Percentiles rank a stretch among this genome's conserved stretches.
These are phyloP conservation scores for Hanseniaspora guilliermondii DNA, from an alignment of 805 yeast species.

Conservation along the genomic window DNA sequence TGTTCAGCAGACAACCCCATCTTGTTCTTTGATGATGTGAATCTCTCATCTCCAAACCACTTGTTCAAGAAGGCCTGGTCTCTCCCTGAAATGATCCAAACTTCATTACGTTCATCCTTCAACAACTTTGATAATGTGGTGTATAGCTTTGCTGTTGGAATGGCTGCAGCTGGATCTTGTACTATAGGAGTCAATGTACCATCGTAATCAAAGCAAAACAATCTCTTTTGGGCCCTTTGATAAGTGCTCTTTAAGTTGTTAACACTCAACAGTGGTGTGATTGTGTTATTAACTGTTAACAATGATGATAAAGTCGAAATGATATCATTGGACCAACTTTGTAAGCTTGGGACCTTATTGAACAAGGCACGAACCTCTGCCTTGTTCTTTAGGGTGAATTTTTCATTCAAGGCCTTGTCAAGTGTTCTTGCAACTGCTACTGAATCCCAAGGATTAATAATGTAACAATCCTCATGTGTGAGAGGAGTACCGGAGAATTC, in stretches of 20 bases:
- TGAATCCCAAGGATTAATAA: constrained; percentile 94
- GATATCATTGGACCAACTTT: constrained; percentile 63
- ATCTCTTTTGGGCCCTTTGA: constrained; percentile 47
- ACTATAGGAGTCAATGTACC: constrained; percentile 97
- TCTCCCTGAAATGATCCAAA: constrained; percentile 94
- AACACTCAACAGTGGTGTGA: constrained; percentile 73
- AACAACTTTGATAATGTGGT: constrained; percentile 47
- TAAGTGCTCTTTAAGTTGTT: constrained; percentile 52
- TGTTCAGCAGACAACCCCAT: constrained; percentile 92
- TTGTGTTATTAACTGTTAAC: constrained; percentile 33
- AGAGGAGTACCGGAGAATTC: constrained; percentile 87
- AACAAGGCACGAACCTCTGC: constrained; percentile 34
- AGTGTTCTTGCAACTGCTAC: constrained; percentile 84
- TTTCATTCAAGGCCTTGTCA: constrained; percentile 43
- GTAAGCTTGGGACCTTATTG: constrained; percentile 59
- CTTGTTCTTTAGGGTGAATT: constrained; percentile 37
- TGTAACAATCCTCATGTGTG: constrained; percentile 56
- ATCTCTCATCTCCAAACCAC: constrained; percentile 53
- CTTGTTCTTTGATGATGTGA: constrained; percentile 30
- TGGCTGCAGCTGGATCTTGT: constrained; percentile 94
- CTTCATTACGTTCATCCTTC: constrained; percentile 66
- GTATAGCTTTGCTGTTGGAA: constrained; percentile 67
- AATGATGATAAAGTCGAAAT: constrained; percentile 35
- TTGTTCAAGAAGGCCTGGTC: constrained; percentile 80
- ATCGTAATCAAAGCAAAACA: constrained; percentile 89